Evolutionary conservation across 2,329 filamentous ascomycete genomes (phyloP).

Genomic region (Ophiostoma montium): DNA sequence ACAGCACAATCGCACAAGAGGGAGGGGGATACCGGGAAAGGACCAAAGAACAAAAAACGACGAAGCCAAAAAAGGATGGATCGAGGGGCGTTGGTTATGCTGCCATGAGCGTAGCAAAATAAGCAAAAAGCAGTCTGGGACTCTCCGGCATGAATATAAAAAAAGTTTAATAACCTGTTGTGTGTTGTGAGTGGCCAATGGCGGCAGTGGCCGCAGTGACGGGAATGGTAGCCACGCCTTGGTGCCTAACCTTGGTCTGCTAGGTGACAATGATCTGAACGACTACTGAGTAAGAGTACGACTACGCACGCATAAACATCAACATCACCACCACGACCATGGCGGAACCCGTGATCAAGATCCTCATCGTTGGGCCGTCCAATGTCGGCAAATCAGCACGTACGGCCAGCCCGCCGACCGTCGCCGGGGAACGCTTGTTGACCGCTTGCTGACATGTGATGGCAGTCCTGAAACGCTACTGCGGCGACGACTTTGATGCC

Average conservation of each 20-base stretch:
- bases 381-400: slow-evolving; percentile 41
- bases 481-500: slow-evolving; percentile 42
- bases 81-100: slow-evolving; percentile 10
- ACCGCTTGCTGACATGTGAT: no score
- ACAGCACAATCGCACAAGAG: neutral
- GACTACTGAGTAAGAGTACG: no score
- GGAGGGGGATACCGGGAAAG: neutral
- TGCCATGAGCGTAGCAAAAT: slow-evolving; percentile 6
- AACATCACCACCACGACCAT: neutral
- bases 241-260: no score
- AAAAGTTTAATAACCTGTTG: slow-evolving; percentile 4
- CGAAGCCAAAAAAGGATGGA: slow-evolving; percentile 4
- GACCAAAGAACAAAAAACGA: neutral
- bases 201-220: no score
- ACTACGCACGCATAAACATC: no score
- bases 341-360: slow-evolving; percentile 34
- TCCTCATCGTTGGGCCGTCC: slow-evolving; percentile 40
- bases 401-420: no score
- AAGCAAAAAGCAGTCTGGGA: slow-evolving; percentile 11
- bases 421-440: no score
- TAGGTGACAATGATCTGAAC: no score
- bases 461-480: slow-evolving; percentile 38
- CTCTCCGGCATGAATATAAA: slow-evolving; percentile 6
- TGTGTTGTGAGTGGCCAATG: no score
- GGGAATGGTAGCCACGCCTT: no score